phyloP scores from a whole-genome alignment of 2,329 filamentous ascomycete genomes.

The Rutstroemia sp. region DNA sequence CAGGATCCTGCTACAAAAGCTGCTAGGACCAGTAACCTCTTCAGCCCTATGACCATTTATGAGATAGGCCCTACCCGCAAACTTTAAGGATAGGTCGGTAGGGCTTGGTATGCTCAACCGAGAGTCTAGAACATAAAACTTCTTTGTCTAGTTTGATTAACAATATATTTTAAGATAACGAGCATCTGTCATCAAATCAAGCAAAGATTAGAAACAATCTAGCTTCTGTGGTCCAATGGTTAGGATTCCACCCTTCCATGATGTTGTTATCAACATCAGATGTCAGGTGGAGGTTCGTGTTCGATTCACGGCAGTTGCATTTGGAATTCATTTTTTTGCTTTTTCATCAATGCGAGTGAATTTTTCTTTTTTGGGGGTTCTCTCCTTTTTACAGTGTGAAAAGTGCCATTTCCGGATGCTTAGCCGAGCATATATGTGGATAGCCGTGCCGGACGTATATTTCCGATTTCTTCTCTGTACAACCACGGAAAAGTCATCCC shows the following conservation, averaged over 20 bases:
- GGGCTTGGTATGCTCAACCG: too few relatives aligned
- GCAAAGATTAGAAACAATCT: background rate
- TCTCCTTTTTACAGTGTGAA: background rate
- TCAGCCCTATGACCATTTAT: too few relatives aligned
- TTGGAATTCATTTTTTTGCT: background rate
- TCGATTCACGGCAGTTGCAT: conserved; percentile 2
- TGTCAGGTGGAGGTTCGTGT: conserved; percentile 3
- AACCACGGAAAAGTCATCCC: too few relatives aligned
- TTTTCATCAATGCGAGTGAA: background rate
- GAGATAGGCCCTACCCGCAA: too few relatives aligned
- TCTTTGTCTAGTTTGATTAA: background rate
- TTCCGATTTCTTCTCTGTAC: too few relatives aligned
- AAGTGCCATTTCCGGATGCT: background rate
- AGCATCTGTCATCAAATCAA: background rate
- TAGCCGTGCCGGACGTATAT: too few relatives aligned
- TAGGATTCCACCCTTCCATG: conserved; percentile 6
- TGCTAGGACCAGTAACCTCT: too few relatives aligned
- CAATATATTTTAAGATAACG: background rate
- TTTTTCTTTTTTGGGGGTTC: background rate
- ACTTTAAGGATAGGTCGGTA: too few relatives aligned
- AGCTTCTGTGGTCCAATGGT: conserved; percentile 8
- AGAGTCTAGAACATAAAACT: too few relatives aligned
- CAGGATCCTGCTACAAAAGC: too few relatives aligned
- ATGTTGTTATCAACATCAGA: too few relatives aligned
- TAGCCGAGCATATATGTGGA: too few relatives aligned